Evolutionary conservation across 2,329 filamentous ascomycete species (phyloP), one percentile per base, ranked within the genome.

Genomic region (Rutstroemia sp.): DNA sequence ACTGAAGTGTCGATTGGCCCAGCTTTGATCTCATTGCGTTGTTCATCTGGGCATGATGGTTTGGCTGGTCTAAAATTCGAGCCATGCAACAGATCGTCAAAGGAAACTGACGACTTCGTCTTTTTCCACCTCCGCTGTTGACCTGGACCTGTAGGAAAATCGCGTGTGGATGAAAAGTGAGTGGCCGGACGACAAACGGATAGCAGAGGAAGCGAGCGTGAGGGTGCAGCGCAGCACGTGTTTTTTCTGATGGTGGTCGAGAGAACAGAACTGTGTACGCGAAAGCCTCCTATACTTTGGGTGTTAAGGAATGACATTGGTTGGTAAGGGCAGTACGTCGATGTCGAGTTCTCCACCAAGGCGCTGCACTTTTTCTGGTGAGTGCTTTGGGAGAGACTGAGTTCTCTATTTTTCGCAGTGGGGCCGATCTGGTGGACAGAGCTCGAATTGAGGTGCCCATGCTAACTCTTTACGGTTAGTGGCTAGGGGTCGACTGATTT

Each of bases 81-180:
- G 4, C 6, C 27, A 37, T 37, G 60, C 5, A 81, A 80, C 34
- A 85, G 72, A 51, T 84, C 81, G 9, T 78, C 75, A 4, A 84
- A 71, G 58, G 72, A 79, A 62, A 84, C 62, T 1, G 76, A 76
- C 2, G 78, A 76, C 65, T 69, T 78, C 5, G 78, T 81, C 70
- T 79, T 82, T 68, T 79, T 82, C 57, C 78, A 76, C 65, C 80
- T 42, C 7, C 39, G 39, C 19, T 42, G 39, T 42, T 42, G 39
- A 42, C 5, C 7, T 17, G 9, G 7, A 27, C 7, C 25, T 7
- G 25, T 27, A 27, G 25, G 25, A 27, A 27, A 27, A 27, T 27
- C 5, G 25, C 25, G 25, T 14, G 19, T 17, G 4, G 39, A 9
- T 10, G 39, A 9, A 42, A 42, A 42, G 6, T 42, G 39, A 19